Evolutionary conservation across 1,139 yeast genomes (phyloP).

Genomic region (Yamadazyma pseudoaaseri): DNA sequence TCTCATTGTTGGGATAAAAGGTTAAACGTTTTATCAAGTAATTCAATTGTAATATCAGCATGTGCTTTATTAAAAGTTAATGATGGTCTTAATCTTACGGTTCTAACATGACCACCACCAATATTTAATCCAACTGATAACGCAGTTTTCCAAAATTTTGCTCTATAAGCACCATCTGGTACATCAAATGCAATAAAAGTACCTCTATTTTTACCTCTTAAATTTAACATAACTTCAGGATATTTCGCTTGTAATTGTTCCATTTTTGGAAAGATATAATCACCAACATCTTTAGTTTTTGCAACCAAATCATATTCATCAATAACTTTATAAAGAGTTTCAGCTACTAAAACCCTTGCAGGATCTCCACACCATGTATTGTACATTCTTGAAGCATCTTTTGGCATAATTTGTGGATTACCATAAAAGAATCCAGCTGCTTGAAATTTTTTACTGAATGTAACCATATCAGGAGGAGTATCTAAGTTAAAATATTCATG

Average conservation of each 20-base stretch:
- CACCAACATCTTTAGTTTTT: constrained; percentile 58
- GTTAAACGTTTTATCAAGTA: constrained; percentile 23
- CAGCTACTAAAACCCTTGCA: constrained; percentile 67
- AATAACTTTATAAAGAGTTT: constrained; percentile 62
- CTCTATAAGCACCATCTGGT: constrained; percentile 51
- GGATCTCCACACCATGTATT: constrained; percentile 91
- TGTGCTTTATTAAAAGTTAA: constrained; percentile 70
- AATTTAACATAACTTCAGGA: constrained; percentile 49
- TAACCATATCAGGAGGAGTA: constrained; percentile 73
- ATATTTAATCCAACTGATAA: constrained; percentile 63
- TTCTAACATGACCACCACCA: constrained; percentile 73
- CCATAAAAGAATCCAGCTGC: constrained; percentile 79
- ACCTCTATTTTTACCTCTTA: constrained; percentile 71
- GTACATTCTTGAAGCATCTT: constrained; percentile 73
- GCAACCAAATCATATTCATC: constrained; percentile 54
- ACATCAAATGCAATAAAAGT: constrained; percentile 77
- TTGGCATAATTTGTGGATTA: constrained; percentile 64
- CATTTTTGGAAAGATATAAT: constrained; percentile 54
- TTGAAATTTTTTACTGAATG: constrained; percentile 81
- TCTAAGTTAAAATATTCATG: constrained; percentile 73
- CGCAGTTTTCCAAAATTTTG: constrained; percentile 55
- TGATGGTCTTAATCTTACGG: constrained; percentile 74
- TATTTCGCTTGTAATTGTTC: constrained; percentile 47
- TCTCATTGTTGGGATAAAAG: neutral
- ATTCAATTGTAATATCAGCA: constrained; percentile 58